These are phyloP conservation scores for Yarrowia sp. DNA, from an alignment of 805 yeast species.

Conservation along the genomic window DNA sequence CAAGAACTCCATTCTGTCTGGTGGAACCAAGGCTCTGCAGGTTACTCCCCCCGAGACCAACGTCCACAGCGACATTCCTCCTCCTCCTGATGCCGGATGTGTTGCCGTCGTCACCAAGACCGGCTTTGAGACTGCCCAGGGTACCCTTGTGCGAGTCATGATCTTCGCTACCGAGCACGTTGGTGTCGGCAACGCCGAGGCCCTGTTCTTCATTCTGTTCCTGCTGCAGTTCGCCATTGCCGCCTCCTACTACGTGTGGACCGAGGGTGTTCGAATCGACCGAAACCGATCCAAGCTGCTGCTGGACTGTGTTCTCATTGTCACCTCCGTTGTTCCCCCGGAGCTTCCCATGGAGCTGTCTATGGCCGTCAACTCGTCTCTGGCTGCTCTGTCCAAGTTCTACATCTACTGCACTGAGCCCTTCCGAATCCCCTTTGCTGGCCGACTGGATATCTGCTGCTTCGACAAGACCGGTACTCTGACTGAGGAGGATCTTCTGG, in stretches of 20 bases:
- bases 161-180: conserved; percentile 95
- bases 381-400: conserved; percentile 81
- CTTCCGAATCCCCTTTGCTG: conserved; percentile 95
- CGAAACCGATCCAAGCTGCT: conserved; percentile 91
- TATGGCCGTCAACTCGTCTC: conserved; percentile 92
- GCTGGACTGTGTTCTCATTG: conserved; percentile 90
- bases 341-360: conserved; percentile 99
- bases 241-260: conserved; percentile 98
- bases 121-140: conserved; percentile 98
- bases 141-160: conserved; percentile 96
- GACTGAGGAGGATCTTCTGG: conserved; percentile 93
- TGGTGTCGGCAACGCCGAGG: conserved; percentile 92
- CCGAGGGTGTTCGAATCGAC: conserved; percentile 94
- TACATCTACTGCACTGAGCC: conserved; percentile 97
- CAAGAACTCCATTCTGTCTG: conserved; percentile 83
- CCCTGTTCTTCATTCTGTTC: conserved; percentile 87
- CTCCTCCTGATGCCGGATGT: conserved; percentile 90
- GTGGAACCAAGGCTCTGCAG: conserved; percentile 95
- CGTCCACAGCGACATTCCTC: conserved; percentile 45
- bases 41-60: conserved; percentile 51
- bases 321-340: conserved; percentile 98
- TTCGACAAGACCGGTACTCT: conserved; percentile 98
- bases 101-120: conserved; percentile 86
- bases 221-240: conserved; percentile 86
- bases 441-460: conserved; percentile 97